phyloP scores from a whole-genome alignment of 306 rosid species.

The Begonia loranthoides region DNA sequence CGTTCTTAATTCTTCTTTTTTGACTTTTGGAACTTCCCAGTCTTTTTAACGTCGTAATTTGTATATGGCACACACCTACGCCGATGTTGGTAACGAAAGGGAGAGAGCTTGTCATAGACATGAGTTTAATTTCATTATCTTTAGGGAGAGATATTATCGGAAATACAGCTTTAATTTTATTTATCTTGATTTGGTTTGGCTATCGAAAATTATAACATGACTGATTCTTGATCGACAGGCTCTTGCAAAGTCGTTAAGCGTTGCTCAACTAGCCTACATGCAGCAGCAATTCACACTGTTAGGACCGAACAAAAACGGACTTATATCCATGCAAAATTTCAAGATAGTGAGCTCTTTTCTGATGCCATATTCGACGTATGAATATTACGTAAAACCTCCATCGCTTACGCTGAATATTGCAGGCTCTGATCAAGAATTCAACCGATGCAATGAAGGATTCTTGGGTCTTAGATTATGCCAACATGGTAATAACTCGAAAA shows the following conservation, averaged over 20 bases:
- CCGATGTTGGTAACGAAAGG: too few species aligned
- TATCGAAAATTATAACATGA: too few species aligned
- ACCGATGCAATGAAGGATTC: constrained; percentile 81
- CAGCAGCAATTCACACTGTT: constrained; percentile 7
- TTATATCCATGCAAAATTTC: constrained; percentile 8
- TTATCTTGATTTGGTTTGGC: too few species aligned
- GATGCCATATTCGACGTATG: not conserved
- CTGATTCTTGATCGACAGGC: not conserved
- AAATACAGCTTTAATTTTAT: too few species aligned
- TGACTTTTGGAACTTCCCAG: too few species aligned
- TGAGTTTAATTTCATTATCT: too few species aligned
- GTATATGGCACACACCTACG: too few species aligned
- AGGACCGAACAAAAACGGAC: constrained; percentile 8
- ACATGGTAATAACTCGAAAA: constrained; percentile 33
- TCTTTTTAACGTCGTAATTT: too few species aligned
- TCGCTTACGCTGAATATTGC: constrained; percentile 10
- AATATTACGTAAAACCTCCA: constrained; percentile 9
- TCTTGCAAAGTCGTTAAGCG: constrained; percentile 10
- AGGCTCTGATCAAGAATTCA: constrained; percentile 50
- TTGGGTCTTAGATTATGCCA: constrained; percentile 45
- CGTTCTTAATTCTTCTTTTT: not conserved
- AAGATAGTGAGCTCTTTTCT: constrained; percentile 41
- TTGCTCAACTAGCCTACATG: constrained; percentile 4
- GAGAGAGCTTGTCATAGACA: too few species aligned
- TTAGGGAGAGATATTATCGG: too few species aligned